Base-by-base conservation (phyloP, 148 eudicot species). In the Rhododendron griersonianum region DNA sequence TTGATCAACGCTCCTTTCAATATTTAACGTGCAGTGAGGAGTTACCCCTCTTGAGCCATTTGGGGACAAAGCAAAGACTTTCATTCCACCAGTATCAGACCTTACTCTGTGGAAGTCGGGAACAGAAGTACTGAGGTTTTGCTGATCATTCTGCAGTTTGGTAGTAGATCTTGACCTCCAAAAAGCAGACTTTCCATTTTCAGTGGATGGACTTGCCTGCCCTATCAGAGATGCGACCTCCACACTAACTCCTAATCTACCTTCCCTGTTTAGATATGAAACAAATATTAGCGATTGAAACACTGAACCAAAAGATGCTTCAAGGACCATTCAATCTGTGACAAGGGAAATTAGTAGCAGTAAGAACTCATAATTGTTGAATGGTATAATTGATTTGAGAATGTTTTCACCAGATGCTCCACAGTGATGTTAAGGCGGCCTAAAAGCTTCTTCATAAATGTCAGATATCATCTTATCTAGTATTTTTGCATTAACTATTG, bases 161-260 rank as follows among this genome's bases (percentile, higher is more conserved):
- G 7, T 63, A 65, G 76, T 89, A 75, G 91, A 89, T 18, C 47
- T 86, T 41, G 91, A 88, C 65, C 86, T 86, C 67, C 53, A 86
- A 85, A 88, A 82, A 85, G 80, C 82, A 35, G 85, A 76, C 44
- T 83, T 83, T 59, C 85, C 88, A 85, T 82, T 63, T 83, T 87
- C 50, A 89, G 71, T 13, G 69, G 18, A 84, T 81, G 93, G 90
- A 87, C 69, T 88, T 87, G 89, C 73, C 51, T 28, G 87, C 81
- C 53, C 71, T 37, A 86, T 28, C 35, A 73, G 80, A 81, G 76
- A 81, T 41, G 65, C 63, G 1, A 83, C 61, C 67, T 82, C 88
- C 30, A 51, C 41, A 47, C 80, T 76, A 87, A 86, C 69, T 88
- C 82, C 89, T 88, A 83, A 88, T 45, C 82, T 83, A 83, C 89